Evolutionary conservation across 2,329 filamentous ascomycete species (phyloP).

Genomic region (Byssothecium circinans): DNA sequence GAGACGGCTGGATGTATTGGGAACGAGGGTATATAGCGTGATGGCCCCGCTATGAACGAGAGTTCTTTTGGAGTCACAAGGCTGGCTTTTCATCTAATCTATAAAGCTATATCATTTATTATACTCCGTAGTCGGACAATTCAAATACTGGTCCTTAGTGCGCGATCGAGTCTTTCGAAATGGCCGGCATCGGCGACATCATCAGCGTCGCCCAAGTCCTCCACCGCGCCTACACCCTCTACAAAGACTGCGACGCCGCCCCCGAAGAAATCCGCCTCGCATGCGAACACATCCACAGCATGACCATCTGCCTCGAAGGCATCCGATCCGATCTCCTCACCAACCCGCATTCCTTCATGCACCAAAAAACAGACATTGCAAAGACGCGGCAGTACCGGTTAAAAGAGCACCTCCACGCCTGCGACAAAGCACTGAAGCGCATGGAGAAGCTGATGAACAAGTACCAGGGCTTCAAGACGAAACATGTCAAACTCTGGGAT

Average conservation of each 20-base stretch:
- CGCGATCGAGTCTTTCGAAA: background rate
- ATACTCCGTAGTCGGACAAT: background rate
- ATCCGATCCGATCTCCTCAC: constrained; percentile 10
- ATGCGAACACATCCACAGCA: constrained; percentile 15
- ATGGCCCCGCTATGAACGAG: background rate
- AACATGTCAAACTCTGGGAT: constrained; percentile 15
- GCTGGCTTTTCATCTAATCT: no score
- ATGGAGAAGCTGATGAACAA: constrained; percentile 13
- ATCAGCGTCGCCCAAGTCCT: constrained; percentile 11
- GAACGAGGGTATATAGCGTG: background rate
- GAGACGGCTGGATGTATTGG: no score
- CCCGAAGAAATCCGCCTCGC: constrained; percentile 16
- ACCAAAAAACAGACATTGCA: constrained; percentile 8
- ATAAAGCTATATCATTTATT: background rate
- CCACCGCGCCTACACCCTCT: constrained; percentile 15
- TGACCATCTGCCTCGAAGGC: constrained; percentile 19
- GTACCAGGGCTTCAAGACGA: constrained; percentile 8
- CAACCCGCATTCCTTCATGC: constrained; percentile 12
- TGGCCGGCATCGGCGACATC: constrained; percentile 12
- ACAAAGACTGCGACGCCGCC: constrained; percentile 9
- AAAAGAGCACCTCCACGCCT: constrained; percentile 10
- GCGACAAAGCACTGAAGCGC: constrained; percentile 7
- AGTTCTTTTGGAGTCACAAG: background rate
- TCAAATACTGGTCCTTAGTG: background rate
- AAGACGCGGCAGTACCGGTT: constrained; percentile 6